Evolutionary conservation across 108 stramenopile genomes (phyloP).

Genomic region (Nitzschia putrida): DNA sequence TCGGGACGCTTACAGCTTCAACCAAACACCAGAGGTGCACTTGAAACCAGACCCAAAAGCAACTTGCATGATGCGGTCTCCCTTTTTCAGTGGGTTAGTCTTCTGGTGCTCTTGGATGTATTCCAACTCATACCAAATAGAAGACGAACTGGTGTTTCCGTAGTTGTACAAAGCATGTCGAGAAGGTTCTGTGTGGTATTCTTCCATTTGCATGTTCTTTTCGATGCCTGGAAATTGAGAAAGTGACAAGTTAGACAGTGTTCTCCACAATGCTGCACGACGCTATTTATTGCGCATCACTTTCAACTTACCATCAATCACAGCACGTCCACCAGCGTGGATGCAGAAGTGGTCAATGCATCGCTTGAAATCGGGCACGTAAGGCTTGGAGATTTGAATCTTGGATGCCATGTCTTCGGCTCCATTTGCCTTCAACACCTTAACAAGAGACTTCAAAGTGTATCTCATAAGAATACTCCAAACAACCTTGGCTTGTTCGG

Average conservation of each 20-base stretch:
- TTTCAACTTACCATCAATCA: constrained; percentile 85
- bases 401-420: constrained; percentile 57
- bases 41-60: constrained; percentile 99
- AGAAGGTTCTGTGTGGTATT: constrained; percentile 93
- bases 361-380: constrained; percentile 96
- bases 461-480: constrained; percentile 54
- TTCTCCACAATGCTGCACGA: neutral
- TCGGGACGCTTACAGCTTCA: constrained; percentile 65
- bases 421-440: constrained; percentile 39
- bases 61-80: constrained; percentile 91
- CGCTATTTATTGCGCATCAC: neutral
- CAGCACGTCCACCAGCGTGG: constrained; percentile 96
- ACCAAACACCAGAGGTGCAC: constrained; percentile 97
- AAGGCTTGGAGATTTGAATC: constrained; percentile 68
- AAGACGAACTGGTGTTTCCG: constrained; percentile 95
- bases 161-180: constrained; percentile 89
- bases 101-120: constrained; percentile 91
- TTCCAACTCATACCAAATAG: constrained; percentile 98
- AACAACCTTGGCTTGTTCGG: constrained; percentile 90
- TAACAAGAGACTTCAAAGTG: constrained; percentile 52
- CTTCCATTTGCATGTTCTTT: constrained; percentile 92
- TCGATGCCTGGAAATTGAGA: constrained; percentile 79
- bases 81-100: constrained; percentile 86
- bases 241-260: neutral
- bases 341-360: constrained; percentile 98